phyloP scores from a whole-genome alignment of 768 basidiomycete genomes.

The Lentinula sp. region DNA sequence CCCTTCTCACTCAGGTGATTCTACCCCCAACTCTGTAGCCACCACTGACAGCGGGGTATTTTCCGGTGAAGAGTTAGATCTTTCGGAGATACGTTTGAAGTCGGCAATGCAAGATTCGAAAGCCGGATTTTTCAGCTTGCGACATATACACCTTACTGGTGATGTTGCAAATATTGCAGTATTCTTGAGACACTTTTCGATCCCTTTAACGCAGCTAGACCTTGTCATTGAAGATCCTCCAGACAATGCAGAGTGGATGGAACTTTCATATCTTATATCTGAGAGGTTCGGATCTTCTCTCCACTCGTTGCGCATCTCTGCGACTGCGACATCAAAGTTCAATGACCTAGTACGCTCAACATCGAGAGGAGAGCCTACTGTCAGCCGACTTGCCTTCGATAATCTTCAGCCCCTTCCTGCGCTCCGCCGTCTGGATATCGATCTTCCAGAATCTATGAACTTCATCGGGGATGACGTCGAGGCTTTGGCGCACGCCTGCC shows the following conservation, averaged over 20 bases:
- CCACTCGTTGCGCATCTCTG: conserved; percentile 54
- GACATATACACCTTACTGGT: conserved; percentile 62
- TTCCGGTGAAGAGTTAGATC: conserved; percentile 73
- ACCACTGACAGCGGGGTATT: conserved; percentile 76
- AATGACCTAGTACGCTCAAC: conserved; percentile 77
- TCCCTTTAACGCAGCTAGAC: conserved; percentile 62
- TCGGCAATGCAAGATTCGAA: conserved; percentile 57
- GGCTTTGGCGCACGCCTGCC: conserved; percentile 54
- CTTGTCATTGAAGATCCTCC: conserved; percentile 79
- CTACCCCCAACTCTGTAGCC: conserved; percentile 61
- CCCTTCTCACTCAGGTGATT: conserved; percentile 55
- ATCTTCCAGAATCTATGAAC: conserved; percentile 71
- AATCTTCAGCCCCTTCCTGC: conserved; percentile 46
- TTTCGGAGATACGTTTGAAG: conserved; percentile 61
- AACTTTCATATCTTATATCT: conserved; percentile 57
- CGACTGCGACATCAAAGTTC: conserved; percentile 72
- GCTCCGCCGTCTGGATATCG: conserved; percentile 63
- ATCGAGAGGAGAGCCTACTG: conserved; percentile 55
- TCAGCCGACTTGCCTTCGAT: conserved; percentile 57
- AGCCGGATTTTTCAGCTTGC: conserved; percentile 53
- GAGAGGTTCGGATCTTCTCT: conserved; percentile 57
- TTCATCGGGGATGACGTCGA: conserved; percentile 58
- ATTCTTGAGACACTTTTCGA: conserved; percentile 65
- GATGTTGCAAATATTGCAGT: conserved; percentile 64
- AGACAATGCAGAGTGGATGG: conserved; percentile 68